Conservation (phyloP, 495 filamentous ascomycete genomes). For the Astrothelium macrocarpum region DNA sequence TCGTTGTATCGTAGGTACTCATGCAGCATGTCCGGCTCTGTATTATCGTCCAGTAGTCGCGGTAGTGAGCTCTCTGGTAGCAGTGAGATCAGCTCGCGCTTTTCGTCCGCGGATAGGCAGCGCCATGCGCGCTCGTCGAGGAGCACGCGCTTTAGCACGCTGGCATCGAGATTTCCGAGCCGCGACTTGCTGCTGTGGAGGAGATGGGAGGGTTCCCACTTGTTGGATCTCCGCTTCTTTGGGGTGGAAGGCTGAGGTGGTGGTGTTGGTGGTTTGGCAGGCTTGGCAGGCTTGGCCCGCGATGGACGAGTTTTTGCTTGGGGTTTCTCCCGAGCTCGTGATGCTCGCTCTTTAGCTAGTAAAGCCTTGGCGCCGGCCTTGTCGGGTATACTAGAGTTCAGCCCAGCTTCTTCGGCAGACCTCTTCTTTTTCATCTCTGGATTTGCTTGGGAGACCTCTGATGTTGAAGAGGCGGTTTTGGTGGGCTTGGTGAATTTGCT, state of each 20-base stretch:
- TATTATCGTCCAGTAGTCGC: conserved; percentile 26
- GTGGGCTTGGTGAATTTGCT: neutral
- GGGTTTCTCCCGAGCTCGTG: too few species aligned
- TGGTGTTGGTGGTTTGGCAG: neutral
- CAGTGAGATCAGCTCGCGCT: conserved; percentile 2
- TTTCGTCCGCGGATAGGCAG: conserved; percentile 7
- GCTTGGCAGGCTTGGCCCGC: neutral
- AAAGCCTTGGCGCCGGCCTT: neutral
- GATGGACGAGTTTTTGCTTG: neutral
- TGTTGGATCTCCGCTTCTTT: neutral
- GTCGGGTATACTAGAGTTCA: neutral
- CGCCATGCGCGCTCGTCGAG: conserved; percentile 16
- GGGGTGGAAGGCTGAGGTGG: neutral
- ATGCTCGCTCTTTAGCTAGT: too few species aligned
- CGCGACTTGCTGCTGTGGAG: conserved; percentile 11
- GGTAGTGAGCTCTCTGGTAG: neutral
- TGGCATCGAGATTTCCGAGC: conserved; percentile 13
- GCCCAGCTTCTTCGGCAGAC: neutral
- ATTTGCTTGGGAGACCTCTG: neutral
- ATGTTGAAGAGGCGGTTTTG: neutral
- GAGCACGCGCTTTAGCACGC: conserved; percentile 14
- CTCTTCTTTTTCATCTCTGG: neutral
- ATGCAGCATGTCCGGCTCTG: conserved; percentile 36
- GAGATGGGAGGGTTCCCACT: conserved; percentile 10
- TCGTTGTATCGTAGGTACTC: conserved; percentile 38